These are phyloP conservation scores for Schizochytrium sp. DNA, from an alignment of 108 stramenopile genomes.

Conservation along the genomic window DNA sequence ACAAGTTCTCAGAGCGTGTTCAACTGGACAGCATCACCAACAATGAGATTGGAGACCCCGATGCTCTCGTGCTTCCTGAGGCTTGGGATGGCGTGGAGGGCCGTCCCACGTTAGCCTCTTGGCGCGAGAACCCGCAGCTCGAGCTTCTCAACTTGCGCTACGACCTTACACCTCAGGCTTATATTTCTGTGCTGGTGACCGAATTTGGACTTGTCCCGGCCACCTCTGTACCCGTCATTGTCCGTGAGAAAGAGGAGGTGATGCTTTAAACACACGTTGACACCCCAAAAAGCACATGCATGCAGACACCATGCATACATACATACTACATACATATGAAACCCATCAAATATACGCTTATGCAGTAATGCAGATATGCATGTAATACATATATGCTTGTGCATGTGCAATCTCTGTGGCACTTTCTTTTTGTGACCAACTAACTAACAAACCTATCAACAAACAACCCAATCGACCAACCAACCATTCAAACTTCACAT, in stretches of 20 bases:
- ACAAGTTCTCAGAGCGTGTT: conserved; percentile 97
- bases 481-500: too few species aligned
- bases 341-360: too few species aligned
- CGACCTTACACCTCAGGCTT: conserved; percentile 94
- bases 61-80: conserved; percentile 61
- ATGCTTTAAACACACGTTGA: neutral
- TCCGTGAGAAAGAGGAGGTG: conserved; percentile 84
- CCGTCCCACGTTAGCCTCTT: neutral
- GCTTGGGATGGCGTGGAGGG: neutral
- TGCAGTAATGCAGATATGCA: too few species aligned
- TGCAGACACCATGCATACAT: too few species aligned
- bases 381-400: too few species aligned
- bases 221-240: conserved; percentile 92
- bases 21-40: conserved; percentile 93
- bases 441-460: too few species aligned
- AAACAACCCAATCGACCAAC: too few species aligned
- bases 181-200: conserved; percentile 94
- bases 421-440: too few species aligned
- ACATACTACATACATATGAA: too few species aligned
- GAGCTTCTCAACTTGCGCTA: conserved; percentile 89
- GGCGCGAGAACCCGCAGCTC: conserved; percentile 68
- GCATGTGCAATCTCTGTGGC: too few species aligned
- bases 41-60: conserved; percentile 95
- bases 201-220: conserved; percentile 97
- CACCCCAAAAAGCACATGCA: too few species aligned